Evolutionary conservation across 1,139 yeast species (phyloP).

Genomic region (Geotrichum australiense): DNA sequence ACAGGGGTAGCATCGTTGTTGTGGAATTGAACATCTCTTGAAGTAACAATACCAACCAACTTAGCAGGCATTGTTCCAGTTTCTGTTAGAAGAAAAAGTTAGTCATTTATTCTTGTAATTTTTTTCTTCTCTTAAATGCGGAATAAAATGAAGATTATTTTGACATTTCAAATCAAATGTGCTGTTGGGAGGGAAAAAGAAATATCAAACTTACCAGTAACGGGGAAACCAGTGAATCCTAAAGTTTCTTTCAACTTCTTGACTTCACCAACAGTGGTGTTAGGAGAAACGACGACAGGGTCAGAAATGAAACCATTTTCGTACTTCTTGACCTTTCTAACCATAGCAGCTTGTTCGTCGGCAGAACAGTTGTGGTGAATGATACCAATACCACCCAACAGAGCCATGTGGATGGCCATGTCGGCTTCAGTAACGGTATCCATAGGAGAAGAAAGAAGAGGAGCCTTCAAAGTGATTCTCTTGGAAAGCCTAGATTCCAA

Average conservation of each 20-base stretch:
- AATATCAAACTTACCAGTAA: conserved; percentile 78
- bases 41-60: conserved; percentile 88
- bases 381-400: conserved; percentile 98
- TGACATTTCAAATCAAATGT: conserved; percentile 9
- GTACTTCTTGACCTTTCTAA: conserved; percentile 87
- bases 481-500: conserved; percentile 85
- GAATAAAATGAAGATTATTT: not conserved
- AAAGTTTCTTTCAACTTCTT: conserved; percentile 59
- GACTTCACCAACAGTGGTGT: conserved; percentile 72
- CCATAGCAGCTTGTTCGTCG: conserved; percentile 99
- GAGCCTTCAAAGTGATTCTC: conserved; percentile 84
- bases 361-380: conserved; percentile 95
- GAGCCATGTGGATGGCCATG: conserved; percentile 98
- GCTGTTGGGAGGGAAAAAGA: conserved; percentile 7
- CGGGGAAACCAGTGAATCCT: conserved; percentile 98
- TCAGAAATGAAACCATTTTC: conserved; percentile 97
- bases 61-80: conserved; percentile 83
- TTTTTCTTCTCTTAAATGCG: conserved; percentile 37
- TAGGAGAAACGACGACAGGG: conserved; percentile 80
- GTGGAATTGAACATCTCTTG: conserved; percentile 95
- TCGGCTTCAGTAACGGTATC: conserved; percentile 96
- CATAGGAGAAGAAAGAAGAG: conserved; percentile 98
- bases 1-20: conserved; percentile 61
- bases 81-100: conserved; percentile 99
- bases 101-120: conserved; percentile 43